Evolutionary conservation across 257 asterid genomes (phyloP).

Genomic region (Fraxinus anomala): DNA sequence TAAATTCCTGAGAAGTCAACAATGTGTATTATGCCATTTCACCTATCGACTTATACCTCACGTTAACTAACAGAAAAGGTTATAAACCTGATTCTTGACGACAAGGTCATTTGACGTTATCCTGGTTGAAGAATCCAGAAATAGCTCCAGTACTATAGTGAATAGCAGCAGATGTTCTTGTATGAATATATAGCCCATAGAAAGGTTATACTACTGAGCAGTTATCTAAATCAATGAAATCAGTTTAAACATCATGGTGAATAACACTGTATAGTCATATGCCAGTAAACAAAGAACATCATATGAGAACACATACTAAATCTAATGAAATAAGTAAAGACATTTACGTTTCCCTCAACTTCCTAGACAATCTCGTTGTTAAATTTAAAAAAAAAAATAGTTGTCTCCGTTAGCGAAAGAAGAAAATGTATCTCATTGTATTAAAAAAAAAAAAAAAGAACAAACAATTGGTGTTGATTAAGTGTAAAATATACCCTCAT

Average conservation of each 20-base stretch:
- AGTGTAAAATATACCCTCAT: no score
- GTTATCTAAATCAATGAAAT: not conserved
- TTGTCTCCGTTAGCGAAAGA: no score
- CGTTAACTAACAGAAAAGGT: slow-evolving; percentile 1
- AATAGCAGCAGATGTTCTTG: slow-evolving; percentile 89
- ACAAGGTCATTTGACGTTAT: slow-evolving; percentile 69
- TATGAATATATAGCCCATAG: not conserved
- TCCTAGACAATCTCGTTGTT: no score
- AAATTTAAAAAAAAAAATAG: no score
- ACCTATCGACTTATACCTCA: slow-evolving; percentile 4
- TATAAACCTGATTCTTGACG: slow-evolving; percentile 66
- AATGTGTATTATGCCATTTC: slow-evolving; percentile 12
- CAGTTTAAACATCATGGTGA: not conserved
- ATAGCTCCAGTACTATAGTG: slow-evolving; percentile 92
- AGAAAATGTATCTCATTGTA: no score
- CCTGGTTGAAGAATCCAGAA: slow-evolving; percentile 87
- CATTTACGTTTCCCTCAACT: no score
- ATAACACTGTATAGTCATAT: not conserved
- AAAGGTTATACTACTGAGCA: not conserved
- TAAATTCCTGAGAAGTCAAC: slow-evolving; percentile 61
- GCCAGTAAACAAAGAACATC: no score
- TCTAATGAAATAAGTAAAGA: no score
- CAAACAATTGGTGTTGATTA: no score
- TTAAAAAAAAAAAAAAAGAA: no score
- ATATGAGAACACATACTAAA: no score